phyloP scores from a whole-genome alignment of 768 basidiomycete species.

The Serendipita sp. region DNA sequence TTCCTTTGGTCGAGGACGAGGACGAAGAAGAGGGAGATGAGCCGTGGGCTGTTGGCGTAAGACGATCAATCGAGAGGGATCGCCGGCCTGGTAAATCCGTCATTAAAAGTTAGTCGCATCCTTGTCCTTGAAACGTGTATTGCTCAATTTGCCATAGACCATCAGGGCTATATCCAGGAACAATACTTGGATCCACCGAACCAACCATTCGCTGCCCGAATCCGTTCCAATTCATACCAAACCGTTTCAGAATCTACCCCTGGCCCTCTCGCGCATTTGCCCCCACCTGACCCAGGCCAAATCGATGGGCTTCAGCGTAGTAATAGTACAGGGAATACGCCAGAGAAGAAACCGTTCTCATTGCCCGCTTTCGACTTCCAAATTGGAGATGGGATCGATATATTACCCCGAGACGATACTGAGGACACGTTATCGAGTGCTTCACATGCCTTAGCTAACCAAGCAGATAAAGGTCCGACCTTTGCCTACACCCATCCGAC shows the following conservation, averaged over 20 bases:
- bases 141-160: neutral
- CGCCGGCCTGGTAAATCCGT: conserved; percentile 66
- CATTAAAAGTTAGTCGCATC: conserved; percentile 54
- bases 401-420: neutral
- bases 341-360: conserved; percentile 4
- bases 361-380: neutral
- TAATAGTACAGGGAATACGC: conserved; percentile 7
- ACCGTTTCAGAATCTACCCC: conserved; percentile 37
- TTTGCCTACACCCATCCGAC: conserved; percentile 56
- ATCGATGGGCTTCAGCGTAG: conserved; percentile 64
- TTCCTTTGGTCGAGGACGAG: conserved; percentile 22
- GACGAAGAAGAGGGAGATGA: conserved; percentile 44
- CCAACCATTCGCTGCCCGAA: conserved; percentile 18
- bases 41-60: conserved; percentile 62
- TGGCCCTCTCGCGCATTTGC: conserved; percentile 69
- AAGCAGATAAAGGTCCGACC: neutral
- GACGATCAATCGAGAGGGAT: conserved; percentile 54
- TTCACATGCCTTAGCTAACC: neutral
- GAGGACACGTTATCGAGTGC: neutral
- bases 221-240: conserved; percentile 70
- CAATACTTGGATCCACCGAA: conserved; percentile 3
- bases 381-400: conserved; percentile 1
- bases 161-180: neutral
- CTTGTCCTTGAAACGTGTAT: neutral
- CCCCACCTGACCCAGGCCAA: conserved; percentile 69